Base-by-base conservation (phyloP, 352 stramenopile species). In the Globisporangium cederbergense region DNA sequence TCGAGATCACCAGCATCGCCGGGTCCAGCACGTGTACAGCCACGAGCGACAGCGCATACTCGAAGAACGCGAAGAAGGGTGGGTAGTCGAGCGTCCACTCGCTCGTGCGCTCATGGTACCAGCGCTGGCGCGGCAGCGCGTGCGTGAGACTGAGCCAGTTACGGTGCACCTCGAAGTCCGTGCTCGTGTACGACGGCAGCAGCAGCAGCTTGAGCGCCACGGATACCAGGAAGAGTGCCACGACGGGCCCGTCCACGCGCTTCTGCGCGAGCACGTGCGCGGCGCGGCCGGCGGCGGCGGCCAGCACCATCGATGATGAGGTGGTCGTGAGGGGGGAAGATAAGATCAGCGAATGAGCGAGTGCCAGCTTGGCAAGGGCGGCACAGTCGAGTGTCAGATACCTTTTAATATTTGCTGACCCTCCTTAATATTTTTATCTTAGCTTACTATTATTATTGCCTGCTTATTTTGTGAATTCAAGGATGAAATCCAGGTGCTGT, bases 11-110 rank as follows among this genome's bases (percentile, higher is more conserved):
- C 3, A 98, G 65, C 71, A 97, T 90, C 10, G 67, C 64, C 0
- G 74, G 64, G 61, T 96, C 88, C 5, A 32, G 32, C 28, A 96
- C 66, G 7, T 52, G 43, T 2, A 64, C 60, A 0, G 83, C 90
- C 5, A 88, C 52, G n/a, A 83, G 67, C n/a, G 84, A 81, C 30
- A 99, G 77, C 8, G 77, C 47, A 42, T 89, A 97, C 77, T 99
- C 95, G 68, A 99, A 99, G 65, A 89, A 98, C 9, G 94, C 97
- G 83, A 99, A 99, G 49, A 97, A 86, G 16, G 97, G 97, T 56
- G 97, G 97, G 76, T 99, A 99, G 80, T 99, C 97, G 34, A 99
- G 75, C 22, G 97, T 99, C 89, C 98, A 99, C 53, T 98, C 75
- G 56, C 96, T 98, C 8, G 90, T 97, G 40, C 55, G 43, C 54